phyloP scores from a whole-genome alignment of 768 basidiomycete genomes.

The Dioszegia aurantiaca region DNA sequence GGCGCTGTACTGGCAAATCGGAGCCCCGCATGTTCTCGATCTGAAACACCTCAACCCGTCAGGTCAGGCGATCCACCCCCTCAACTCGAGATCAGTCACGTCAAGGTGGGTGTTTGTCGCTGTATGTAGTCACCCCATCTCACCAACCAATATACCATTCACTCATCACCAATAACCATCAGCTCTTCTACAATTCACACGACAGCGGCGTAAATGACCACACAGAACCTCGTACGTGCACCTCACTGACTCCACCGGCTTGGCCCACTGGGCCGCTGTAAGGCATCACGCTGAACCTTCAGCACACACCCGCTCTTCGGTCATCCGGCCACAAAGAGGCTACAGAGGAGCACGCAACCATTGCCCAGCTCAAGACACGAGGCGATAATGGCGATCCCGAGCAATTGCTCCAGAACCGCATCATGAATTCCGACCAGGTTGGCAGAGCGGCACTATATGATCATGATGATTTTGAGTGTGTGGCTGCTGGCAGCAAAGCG shows the following conservation, averaged over 20 bases:
- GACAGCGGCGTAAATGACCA: no score
- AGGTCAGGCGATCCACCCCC: no score
- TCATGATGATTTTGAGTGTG: conserved; percentile 27
- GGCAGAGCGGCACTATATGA: conserved; percentile 28
- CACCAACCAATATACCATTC: neutral
- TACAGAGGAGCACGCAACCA: conserved; percentile 26
- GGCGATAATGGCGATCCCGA: conserved; percentile 31
- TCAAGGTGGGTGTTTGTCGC: neutral
- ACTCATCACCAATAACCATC: no score
- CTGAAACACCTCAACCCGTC: no score
- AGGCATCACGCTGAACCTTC: neutral
- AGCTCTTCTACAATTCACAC: no score
- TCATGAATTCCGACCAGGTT: conserved; percentile 27
- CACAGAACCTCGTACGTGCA: conserved; percentile 7
- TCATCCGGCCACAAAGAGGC: conserved; percentile 34
- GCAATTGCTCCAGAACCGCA: conserved; percentile 24
- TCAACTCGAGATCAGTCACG: neutral
- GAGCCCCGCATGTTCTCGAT: no score
- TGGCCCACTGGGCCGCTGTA: no score
- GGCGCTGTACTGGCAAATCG: no score
- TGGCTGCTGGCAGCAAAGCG: conserved; percentile 23
- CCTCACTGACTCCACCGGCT: no score
- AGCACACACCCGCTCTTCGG: conserved; percentile 24
- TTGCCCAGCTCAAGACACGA: conserved; percentile 18
- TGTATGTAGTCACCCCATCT: neutral